Evolutionary conservation across 352 stramenopile species (phyloP).

Genomic region (Thraustochytrium striatum): DNA sequence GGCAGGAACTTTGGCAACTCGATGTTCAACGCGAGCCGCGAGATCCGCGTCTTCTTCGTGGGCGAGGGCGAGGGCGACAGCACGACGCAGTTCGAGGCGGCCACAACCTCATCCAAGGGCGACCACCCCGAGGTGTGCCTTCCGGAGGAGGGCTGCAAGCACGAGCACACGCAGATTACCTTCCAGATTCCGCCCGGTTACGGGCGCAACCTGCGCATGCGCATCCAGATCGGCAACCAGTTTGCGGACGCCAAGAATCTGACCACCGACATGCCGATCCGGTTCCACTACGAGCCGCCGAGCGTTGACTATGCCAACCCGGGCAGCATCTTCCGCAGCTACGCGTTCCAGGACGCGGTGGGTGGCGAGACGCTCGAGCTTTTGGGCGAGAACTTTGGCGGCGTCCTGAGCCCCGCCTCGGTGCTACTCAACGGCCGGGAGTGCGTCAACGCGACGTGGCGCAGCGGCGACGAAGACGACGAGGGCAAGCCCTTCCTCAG

Average conservation of each 20-base stretch:
- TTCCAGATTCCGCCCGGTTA: slow-evolving; percentile 46
- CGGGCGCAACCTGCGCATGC: slow-evolving; percentile 16
- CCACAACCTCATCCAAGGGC: slow-evolving; percentile 6
- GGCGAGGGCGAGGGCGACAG: neutral
- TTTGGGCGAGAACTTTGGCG: slow-evolving; percentile 36
- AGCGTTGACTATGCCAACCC: neutral
- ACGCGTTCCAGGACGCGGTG: slow-evolving; percentile 30
- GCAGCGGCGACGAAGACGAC: slow-evolving; percentile 26
- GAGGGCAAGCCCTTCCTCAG: slow-evolving; percentile 20
- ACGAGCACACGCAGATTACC: slow-evolving; percentile 27
- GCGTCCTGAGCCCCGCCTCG: neutral
- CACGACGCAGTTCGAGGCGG: neutral
- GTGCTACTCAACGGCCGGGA: slow-evolving; percentile 6
- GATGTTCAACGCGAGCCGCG: slow-evolving; percentile 7
- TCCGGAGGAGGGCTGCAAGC: slow-evolving; percentile 19
- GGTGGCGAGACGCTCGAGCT: slow-evolving; percentile 5
- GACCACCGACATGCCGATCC: slow-evolving; percentile 1
- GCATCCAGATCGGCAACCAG: slow-evolving; percentile 40
- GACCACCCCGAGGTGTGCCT: slow-evolving; percentile 36
- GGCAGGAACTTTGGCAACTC: slow-evolving; percentile 44
- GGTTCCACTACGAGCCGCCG: slow-evolving; percentile 35
- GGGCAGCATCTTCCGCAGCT: neutral
- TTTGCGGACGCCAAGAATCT: neutral
- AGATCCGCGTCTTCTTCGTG: slow-evolving; percentile 32
- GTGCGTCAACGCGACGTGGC: neutral